These are phyloP conservation scores for Dicorynia guianensis DNA, from an alignment of 306 rosid genomes.

Conservation along the genomic window DNA sequence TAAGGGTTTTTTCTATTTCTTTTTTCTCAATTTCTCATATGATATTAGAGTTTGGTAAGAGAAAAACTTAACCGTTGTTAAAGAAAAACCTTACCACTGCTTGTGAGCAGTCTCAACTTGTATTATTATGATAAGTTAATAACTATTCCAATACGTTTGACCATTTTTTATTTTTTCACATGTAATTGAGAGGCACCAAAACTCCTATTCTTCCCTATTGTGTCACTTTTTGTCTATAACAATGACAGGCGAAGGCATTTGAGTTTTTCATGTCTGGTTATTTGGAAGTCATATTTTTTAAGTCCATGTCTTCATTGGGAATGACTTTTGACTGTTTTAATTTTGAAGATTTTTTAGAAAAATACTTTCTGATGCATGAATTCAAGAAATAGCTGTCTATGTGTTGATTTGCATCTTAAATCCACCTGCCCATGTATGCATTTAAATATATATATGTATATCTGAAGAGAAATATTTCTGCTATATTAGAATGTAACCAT, in stretches of 20 bases:
- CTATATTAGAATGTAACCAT: background rate
- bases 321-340: background rate
- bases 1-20: too few relatives aligned
- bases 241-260: background rate
- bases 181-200: background rate
- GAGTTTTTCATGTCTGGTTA: background rate
- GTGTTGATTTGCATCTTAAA: background rate
- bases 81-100: too few relatives aligned
- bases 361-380: background rate
- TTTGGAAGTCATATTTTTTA: background rate
- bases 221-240: background rate
- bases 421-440: slow-evolving; percentile 20
- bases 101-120: too few relatives aligned
- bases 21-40: too few relatives aligned
- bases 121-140: background rate
- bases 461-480: slow-evolving; percentile 10
- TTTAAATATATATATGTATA: slow-evolving; percentile 2
- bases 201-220: background rate
- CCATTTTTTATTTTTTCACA: background rate
- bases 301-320: background rate
- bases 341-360: background rate
- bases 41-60: too few relatives aligned
- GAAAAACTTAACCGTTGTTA: too few relatives aligned
- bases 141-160: background rate
- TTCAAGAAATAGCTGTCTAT: slow-evolving; percentile 9